These are phyloP conservation scores for Blastobotrys buckinghamii DNA, from an alignment of 1,139 yeast genomes.

Conservation along the genomic window DNA sequence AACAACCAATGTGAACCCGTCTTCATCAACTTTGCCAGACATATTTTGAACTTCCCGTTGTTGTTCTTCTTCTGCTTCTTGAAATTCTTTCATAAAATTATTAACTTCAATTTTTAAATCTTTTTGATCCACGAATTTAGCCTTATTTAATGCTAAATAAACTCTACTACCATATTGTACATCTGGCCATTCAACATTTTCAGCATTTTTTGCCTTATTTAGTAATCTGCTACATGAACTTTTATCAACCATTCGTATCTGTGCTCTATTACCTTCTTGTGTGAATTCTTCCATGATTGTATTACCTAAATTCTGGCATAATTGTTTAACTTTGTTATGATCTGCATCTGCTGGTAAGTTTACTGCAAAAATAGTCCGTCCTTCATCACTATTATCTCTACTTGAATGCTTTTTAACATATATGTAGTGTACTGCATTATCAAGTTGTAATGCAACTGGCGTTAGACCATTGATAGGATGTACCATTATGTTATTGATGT, in stretches of 20 bases:
- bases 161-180: conserved; percentile 24
- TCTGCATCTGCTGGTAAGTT: conserved; percentile 67
- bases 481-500: conserved; percentile 3
- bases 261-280: conserved; percentile 40
- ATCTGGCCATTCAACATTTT: conserved; percentile 25
- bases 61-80: conserved; percentile 62
- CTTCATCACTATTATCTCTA: conserved; percentile 28
- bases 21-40: conserved; percentile 61
- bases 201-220: conserved; percentile 42
- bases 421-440: conserved; percentile 26
- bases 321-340: conserved; percentile 46
- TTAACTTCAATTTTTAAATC: conserved; percentile 49
- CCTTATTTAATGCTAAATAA: conserved; percentile 27
- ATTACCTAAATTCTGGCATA: conserved; percentile 55
- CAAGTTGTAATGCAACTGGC: conserved; percentile 43
- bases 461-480: conserved; percentile 48
- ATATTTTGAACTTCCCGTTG: conserved; percentile 46
- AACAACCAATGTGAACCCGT: conserved; percentile 88
- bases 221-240: conserved; percentile 64
- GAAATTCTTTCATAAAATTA: conserved; percentile 59
- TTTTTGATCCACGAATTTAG: conserved; percentile 41
- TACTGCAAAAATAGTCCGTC: conserved; percentile 58
- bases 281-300: conserved; percentile 48
- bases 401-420: conserved; percentile 28
- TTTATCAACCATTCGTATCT: conserved; percentile 71